A percentile compares a stretch with the other conserved stretches of the same genome.
Conservation (phyloP, 768 basidiomycete genomes). For the Agrocybe praecox region DNA sequence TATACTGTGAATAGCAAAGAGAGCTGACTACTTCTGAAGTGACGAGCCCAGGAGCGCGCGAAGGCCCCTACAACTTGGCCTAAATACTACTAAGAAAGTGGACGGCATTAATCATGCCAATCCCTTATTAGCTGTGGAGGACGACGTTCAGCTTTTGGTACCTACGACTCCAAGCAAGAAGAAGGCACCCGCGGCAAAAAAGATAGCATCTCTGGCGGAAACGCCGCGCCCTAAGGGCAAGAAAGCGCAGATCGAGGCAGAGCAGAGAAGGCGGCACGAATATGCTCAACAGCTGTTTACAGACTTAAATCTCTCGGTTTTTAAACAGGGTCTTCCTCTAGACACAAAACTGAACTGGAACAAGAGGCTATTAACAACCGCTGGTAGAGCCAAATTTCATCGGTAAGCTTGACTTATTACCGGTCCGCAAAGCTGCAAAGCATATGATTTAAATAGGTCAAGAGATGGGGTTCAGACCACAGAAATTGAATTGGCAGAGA, state of each 20-base stretch:
- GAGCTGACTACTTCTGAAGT: conserved; percentile 16
- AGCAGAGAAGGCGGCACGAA: conserved; percentile 43
- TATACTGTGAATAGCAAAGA: not conserved
- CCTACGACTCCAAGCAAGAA: not conserved
- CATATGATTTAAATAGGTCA: conserved; percentile 36
- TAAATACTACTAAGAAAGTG: not conserved
- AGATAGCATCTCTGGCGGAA: not conserved
- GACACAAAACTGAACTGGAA: conserved; percentile 68
- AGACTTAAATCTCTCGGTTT: conserved; percentile 61
- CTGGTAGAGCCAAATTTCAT: conserved; percentile 70
- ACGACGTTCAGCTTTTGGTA: not conserved
- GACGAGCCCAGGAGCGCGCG: conserved; percentile 53
- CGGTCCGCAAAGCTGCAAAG: not conserved
- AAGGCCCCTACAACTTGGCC: conserved; percentile 39
- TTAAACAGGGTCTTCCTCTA: conserved; percentile 53
- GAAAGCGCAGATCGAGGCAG: conserved; percentile 43
- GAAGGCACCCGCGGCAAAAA: not conserved
- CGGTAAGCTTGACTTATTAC: conserved; percentile 35
- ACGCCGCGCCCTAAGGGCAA: conserved; percentile 32
- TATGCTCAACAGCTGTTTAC: conserved; percentile 65
- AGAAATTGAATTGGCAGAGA: conserved; percentile 79
- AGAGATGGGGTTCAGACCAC: conserved; percentile 59
- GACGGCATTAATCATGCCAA: not conserved
- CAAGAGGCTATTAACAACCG: conserved; percentile 64
- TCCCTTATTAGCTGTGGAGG: not conserved